Evolutionary conservation across 345 rosid genomes (phyloP), one percentile per base, ranked within the genome.

Genomic region (Acer campestre): DNA sequence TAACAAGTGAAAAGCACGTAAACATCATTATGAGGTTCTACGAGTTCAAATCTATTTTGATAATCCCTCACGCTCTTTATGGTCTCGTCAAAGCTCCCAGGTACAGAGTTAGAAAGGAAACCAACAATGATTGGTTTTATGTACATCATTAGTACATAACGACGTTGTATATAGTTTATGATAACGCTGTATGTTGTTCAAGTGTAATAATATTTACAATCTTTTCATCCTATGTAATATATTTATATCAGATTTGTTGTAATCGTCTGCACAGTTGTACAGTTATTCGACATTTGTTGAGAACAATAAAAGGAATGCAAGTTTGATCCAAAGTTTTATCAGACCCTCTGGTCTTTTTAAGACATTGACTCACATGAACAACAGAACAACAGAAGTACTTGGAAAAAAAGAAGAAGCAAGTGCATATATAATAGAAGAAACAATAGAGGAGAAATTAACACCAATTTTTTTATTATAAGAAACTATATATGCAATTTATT

Each of bases 21-120:
- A n/a, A n/a, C n/a, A n/a, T n/a, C n/a, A n/a, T n/a, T n/a, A 89
- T 13, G 93, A 91, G 82, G 90, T 94, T 61, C 73, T 91, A 23
- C 87, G 89, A 1, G 85, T 94, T 71, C 89, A 88, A 80, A 85
- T 91, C 77, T 86, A 86, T 17, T 69, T 80, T 3, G 68, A 82
- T 25, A 81, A 76, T 79, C 75, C 82, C 59, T 65, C 78, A 14
- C 29, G 76, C 67, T 68, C 82, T 3, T 82, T 87, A 56, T 88
- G 86, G 85, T 67, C 79, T 75, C 61, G 42, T 62, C 83, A 69
- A 59, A 74, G 71, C 76, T 9, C 75, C 7, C 67, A 20, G 25
- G 13, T 64, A 69, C 75, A 3, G 13, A 10, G n/a, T 66, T 80
- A 75, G 46, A 17, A 38, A 7, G 25, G 7, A 35, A 51, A 55